Evolutionary conservation across 805 yeast species (phyloP).

Genomic region (Yarrowia yakushimensis): DNA sequence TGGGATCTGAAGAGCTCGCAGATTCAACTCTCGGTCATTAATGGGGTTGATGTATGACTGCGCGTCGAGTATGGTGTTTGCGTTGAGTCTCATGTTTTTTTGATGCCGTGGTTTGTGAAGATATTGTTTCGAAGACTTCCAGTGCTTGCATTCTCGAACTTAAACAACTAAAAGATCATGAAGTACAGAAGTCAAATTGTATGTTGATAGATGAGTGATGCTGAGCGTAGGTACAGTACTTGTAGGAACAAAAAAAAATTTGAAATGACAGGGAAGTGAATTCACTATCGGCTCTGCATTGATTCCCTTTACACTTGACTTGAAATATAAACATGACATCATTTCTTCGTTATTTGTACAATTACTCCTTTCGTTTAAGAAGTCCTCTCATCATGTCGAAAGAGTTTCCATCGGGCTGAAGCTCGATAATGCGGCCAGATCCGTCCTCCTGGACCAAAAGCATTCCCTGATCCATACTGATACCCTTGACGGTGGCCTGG

Average conservation of each 20-base stretch:
- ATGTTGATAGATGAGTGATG: background rate
- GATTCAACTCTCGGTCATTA: conserved; percentile 44
- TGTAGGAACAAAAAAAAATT: too few species aligned
- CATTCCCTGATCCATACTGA: conserved; percentile 80
- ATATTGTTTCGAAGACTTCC: conserved; percentile 1
- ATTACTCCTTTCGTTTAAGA: conserved; percentile 53
- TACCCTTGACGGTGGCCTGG: conserved; percentile 70
- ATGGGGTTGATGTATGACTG: conserved; percentile 49
- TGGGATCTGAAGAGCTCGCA: conserved; percentile 42
- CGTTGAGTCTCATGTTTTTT: conserved; percentile 52
- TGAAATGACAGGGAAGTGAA: too few species aligned
- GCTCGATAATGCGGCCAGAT: conserved; percentile 57
- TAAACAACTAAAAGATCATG: background rate
- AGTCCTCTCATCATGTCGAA: conserved; percentile 92
- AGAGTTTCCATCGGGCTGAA: conserved; percentile 97
- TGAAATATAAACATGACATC: background rate
- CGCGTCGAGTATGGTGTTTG: conserved; percentile 48
- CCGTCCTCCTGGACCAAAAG: conserved; percentile 66
- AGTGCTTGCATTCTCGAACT: background rate
- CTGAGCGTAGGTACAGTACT: background rate
- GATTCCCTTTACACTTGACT: too few species aligned
- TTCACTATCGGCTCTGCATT: too few species aligned
- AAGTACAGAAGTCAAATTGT: background rate
- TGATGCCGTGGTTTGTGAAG: background rate
- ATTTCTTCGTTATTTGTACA: background rate